Conservation (phyloP, 345 rosid genomes). For the Lumnitzera littorea region DNA sequence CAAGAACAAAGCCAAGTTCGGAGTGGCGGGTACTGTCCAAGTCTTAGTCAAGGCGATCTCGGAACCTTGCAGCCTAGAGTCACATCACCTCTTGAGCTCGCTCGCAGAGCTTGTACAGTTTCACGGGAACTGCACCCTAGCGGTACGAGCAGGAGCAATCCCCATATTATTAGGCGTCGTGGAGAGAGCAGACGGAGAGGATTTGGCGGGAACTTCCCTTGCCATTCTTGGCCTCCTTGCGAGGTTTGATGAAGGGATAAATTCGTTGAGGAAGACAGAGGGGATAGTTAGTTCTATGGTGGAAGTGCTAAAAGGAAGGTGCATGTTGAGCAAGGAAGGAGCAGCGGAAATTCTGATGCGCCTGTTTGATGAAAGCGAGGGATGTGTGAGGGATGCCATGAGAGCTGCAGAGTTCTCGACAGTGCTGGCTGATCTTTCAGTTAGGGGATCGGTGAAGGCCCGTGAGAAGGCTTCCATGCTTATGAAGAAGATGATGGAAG, state of each 20-base stretch:
- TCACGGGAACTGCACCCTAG: slow-evolving; percentile 58
- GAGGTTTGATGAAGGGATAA: slow-evolving; percentile 47
- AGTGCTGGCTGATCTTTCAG: slow-evolving; percentile 42
- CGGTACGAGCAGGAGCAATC: slow-evolving; percentile 38
- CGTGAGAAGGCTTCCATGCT: slow-evolving; percentile 39
- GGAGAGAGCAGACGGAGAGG: slow-evolving; percentile 19
- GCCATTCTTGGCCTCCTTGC: slow-evolving; percentile 34
- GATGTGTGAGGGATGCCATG: slow-evolving; percentile 34
- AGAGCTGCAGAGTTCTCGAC: slow-evolving; percentile 26
- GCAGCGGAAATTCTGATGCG: slow-evolving; percentile 46
- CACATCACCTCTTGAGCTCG: slow-evolving; percentile 43
- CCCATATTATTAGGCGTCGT: slow-evolving; percentile 22
- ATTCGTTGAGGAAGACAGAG: slow-evolving; percentile 24
- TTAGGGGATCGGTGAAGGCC: slow-evolving; percentile 41
- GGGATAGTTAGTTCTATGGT: slow-evolving; percentile 35
- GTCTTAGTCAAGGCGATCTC: slow-evolving; percentile 26
- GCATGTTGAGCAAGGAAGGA: slow-evolving; percentile 59
- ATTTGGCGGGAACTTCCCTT: slow-evolving; percentile 33
- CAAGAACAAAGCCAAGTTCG: slow-evolving; percentile 67
- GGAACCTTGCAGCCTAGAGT: slow-evolving; percentile 10
- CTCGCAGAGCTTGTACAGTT: slow-evolving; percentile 54
- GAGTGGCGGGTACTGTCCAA: slow-evolving; percentile 45
- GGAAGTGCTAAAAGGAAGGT: slow-evolving; percentile 34
- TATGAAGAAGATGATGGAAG: slow-evolving; percentile 41
- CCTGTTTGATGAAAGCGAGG: slow-evolving; percentile 50